phyloP scores from a whole-genome alignment of 2,329 filamentous ascomycete species.

The Aureobasidium melanogenum region DNA sequence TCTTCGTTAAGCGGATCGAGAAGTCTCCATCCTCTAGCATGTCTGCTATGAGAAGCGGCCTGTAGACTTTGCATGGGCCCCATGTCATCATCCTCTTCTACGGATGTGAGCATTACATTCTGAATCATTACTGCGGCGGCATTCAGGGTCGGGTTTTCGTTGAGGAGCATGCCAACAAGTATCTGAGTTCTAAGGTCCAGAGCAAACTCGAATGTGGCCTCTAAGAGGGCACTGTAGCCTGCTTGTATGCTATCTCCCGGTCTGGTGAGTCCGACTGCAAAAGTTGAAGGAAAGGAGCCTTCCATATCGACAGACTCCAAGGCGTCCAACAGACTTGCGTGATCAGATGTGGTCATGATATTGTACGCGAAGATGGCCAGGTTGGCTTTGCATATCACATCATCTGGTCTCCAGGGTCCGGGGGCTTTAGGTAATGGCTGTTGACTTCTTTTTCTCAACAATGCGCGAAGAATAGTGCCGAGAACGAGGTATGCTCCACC shows the following conservation, averaged over 20 bases:
- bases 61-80: background rate
- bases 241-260: background rate
- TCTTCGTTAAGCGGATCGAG: background rate
- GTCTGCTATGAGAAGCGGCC: background rate
- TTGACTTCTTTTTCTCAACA: conserved; percentile 27
- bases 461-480: conserved; percentile 29
- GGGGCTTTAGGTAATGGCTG: conserved; percentile 19
- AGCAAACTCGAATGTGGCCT: conserved; percentile 40
- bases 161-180: conserved; percentile 9
- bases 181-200: conserved; percentile 47
- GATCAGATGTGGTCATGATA: conserved; percentile 25
- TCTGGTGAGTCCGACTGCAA: conserved; percentile 20
- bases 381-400: conserved; percentile 37
- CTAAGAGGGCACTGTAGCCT: conserved; percentile 33
- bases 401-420: conserved; percentile 28
- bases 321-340: conserved; percentile 22
- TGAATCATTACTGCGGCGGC: background rate
- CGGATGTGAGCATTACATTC: background rate
- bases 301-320: conserved; percentile 26
- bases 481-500: conserved; percentile 33
- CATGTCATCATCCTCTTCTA: background rate
- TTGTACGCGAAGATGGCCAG: conserved; percentile 32
- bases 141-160: too few species aligned
- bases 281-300: conserved; percentile 28
- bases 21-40: background rate